phyloP scores from a whole-genome alignment of 768 basidiomycete genomes.

The Tylopilus subfusipes region DNA sequence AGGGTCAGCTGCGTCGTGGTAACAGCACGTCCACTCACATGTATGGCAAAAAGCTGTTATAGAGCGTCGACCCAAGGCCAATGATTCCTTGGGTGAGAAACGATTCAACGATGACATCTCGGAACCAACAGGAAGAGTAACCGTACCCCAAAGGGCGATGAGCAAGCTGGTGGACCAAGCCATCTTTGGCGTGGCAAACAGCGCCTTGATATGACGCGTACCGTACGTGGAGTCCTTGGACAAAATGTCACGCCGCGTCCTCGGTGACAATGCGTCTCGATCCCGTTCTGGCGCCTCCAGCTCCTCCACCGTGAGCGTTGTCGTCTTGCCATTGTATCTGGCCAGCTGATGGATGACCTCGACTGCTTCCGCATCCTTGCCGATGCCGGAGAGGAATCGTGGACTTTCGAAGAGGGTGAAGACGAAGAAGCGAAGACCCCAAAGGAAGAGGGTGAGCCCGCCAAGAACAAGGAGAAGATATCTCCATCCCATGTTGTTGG shows the following conservation, averaged over 20 bases:
- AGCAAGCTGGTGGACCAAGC: conserved; percentile 64
- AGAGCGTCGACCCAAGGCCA: conserved; percentile 70
- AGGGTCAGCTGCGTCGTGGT: background rate
- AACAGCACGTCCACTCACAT: conserved; percentile 34
- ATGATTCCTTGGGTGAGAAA: conserved; percentile 50
- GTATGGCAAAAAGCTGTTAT: conserved; percentile 52
- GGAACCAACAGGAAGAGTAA: background rate
- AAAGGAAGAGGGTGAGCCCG: conserved; percentile 50
- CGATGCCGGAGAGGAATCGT: conserved; percentile 53
- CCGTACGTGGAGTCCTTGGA: conserved; percentile 43
- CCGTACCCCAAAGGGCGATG: conserved; percentile 46
- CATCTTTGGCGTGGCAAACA: conserved; percentile 62
- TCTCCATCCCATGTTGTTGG: conserved; percentile 62
- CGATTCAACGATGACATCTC: background rate
- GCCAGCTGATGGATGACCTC: conserved; percentile 48
- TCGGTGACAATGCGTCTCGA: conserved; percentile 6
- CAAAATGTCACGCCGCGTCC: conserved; percentile 23
- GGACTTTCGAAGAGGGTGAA: conserved; percentile 57
- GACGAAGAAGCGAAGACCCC: conserved; percentile 48
- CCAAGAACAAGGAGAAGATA: conserved; percentile 55
- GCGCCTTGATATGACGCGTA: conserved; percentile 46
- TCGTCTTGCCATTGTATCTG: conserved; percentile 44
- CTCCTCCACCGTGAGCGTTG: conserved; percentile 42
- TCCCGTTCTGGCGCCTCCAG: conserved; percentile 34
- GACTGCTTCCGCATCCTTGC: conserved; percentile 50